These are phyloP conservation scores for Apiospora hydei DNA, from an alignment of 2,329 filamentous ascomycete species.

Conservation along the genomic window DNA sequence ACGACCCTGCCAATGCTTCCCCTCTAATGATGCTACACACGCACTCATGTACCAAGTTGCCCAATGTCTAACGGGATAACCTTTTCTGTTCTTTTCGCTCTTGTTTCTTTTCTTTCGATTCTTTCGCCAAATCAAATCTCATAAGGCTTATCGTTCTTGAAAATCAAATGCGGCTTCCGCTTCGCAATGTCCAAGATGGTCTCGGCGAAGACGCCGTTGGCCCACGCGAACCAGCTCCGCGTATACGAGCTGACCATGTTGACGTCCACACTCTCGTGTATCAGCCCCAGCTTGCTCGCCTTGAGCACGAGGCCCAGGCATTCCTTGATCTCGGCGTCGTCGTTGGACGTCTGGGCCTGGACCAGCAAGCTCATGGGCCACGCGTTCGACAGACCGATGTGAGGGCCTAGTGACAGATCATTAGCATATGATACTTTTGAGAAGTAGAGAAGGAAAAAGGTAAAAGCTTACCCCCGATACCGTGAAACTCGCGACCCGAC, in stretches of 20 bases:
- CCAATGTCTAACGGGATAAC: neutral
- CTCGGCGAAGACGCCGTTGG: slow-evolving; percentile 93
- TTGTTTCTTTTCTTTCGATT: neutral
- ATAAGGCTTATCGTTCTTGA: slow-evolving; percentile 70
- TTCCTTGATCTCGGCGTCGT: slow-evolving; percentile 81
- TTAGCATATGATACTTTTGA: slow-evolving; percentile 1
- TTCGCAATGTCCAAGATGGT: slow-evolving; percentile 90
- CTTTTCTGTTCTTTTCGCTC: neutral
- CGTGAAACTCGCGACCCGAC: slow-evolving; percentile 76
- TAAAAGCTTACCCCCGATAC: slow-evolving; percentile 78
- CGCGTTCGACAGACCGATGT: slow-evolving; percentile 85
- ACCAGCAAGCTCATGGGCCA: slow-evolving; percentile 97
- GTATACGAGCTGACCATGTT: slow-evolving; percentile 73
- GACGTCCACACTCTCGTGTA: slow-evolving; percentile 94
- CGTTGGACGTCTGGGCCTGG: slow-evolving; percentile 86
- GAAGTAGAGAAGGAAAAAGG: slow-evolving; percentile 26
- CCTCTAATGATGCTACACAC: slow-evolving; percentile 5
- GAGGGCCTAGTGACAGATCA: slow-evolving; percentile 53
- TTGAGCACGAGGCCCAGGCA: slow-evolving; percentile 78
- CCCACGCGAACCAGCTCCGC: slow-evolving; percentile 96
- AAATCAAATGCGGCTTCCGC: slow-evolving; percentile 87
- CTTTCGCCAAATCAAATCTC: slow-evolving; percentile 45
- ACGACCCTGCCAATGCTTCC: slow-evolving; percentile 16
- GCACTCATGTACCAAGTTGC: neutral
- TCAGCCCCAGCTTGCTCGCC: slow-evolving; percentile 77